Conservation (phyloP, 1,284 basidiomycete species). For the Hortiboletus rubellus region DNA sequence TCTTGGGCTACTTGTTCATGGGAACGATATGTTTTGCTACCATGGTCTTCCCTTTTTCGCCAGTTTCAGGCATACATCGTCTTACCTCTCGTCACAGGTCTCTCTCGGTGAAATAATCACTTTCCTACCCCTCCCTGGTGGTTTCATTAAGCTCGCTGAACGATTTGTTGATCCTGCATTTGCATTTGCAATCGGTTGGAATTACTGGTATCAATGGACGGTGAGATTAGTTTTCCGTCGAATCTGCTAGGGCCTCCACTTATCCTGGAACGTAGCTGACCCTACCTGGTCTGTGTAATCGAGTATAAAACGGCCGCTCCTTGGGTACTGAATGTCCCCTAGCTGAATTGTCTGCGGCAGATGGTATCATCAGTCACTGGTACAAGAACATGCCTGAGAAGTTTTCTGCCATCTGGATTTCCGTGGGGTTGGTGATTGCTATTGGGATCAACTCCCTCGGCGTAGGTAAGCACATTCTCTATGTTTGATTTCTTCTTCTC, state of each 20-base stretch:
- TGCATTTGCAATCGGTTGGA: slow-evolving; percentile 69
- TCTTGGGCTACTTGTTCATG: slow-evolving; percentile 35
- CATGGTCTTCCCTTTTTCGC: slow-evolving; percentile 17
- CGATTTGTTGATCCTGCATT: slow-evolving; percentile 71
- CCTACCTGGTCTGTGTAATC: slow-evolving; percentile 22
- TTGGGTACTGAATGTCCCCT: slow-evolving; percentile 8
- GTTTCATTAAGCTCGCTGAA: slow-evolving; percentile 67
- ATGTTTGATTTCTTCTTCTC: background rate
- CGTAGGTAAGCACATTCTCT: slow-evolving; percentile 41
- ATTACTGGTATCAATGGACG: slow-evolving; percentile 64
- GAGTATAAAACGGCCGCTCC: too few species aligned
- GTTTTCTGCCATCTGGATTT: slow-evolving; percentile 60
- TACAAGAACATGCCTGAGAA: slow-evolving; percentile 36
- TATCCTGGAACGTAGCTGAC: slow-evolving; percentile 21
- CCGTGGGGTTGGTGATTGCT: slow-evolving; percentile 59
- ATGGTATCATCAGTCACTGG: slow-evolving; percentile 66
- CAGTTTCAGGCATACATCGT: background rate
- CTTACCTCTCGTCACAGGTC: slow-evolving; percentile 18
- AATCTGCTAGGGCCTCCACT: background rate
- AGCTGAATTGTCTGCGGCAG: slow-evolving; percentile 64
- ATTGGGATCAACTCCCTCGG: slow-evolving; percentile 59
- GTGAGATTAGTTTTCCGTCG: slow-evolving; percentile 39
- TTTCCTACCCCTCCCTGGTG: slow-evolving; percentile 49
- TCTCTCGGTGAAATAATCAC: slow-evolving; percentile 38
- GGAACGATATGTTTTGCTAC: slow-evolving; percentile 35